Percentiles rank a stretch among this genome's conserved stretches.
phyloP scores from a whole-genome alignment of 441 rosid species.

The Sinapis alba region DNA sequence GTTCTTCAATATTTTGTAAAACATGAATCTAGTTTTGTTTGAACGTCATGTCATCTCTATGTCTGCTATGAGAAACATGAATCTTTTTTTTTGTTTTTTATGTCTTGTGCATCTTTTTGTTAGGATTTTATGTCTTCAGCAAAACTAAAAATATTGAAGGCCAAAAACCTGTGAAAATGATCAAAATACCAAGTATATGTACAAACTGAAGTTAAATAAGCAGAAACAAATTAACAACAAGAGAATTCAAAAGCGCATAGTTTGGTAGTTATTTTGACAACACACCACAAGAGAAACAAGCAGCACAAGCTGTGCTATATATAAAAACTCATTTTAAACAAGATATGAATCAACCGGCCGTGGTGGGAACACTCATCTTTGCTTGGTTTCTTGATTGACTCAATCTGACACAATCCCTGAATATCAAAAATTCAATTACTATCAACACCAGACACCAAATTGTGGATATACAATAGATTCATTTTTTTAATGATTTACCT shows the following conservation, averaged over 20 bases:
- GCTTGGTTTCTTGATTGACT: not conserved
- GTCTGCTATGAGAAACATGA: no score
- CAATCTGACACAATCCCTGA: constrained; percentile 1
- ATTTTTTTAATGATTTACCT: constrained; percentile 35
- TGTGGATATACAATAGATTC: not conserved
- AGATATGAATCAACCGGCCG: not conserved
- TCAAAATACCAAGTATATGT: constrained; percentile 1
- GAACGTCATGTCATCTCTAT: no score
- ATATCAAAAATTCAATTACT: not conserved
- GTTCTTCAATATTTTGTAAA: no score
- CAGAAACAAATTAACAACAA: not conserved
- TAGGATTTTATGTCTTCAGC: no score
- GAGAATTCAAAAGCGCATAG: not conserved
- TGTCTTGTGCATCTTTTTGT: no score
- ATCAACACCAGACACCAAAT: not conserved
- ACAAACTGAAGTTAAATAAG: constrained; percentile 13
- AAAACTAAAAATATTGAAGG: no score
- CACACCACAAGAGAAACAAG: constrained; percentile 27
- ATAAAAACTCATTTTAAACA: not conserved
- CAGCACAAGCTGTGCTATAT: constrained; percentile 30
- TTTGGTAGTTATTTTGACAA: not conserved
- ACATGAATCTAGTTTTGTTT: no score
- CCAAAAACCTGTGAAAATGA: constrained; percentile 1
- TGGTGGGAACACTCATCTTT: constrained; percentile 21
- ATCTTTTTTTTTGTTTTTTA: no score